phyloP scores from a whole-genome alignment of 1,284 basidiomycete genomes.

The Cutaneotrichosporon dermatis region DNA sequence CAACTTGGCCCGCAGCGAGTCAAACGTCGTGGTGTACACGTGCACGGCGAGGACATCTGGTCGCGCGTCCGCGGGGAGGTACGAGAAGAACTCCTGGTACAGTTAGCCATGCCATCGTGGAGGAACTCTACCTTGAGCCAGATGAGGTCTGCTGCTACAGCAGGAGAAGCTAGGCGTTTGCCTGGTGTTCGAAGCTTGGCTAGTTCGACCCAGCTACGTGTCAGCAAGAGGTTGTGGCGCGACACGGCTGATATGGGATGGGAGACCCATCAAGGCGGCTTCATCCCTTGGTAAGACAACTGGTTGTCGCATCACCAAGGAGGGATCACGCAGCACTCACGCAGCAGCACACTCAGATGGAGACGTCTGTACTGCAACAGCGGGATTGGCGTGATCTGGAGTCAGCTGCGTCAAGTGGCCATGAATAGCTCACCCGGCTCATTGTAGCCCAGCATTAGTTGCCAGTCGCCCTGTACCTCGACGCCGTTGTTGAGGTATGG shows the following conservation, averaged over 20 bases:
- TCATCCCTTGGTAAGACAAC: too few species aligned
- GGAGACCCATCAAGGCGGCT: too few species aligned
- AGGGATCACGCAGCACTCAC: conserved; percentile 13
- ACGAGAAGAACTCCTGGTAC: conserved; percentile 21
- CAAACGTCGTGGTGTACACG: conserved; percentile 46
- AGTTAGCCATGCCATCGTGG: too few species aligned
- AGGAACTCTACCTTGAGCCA: conserved; percentile 32
- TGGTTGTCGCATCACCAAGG: too few species aligned
- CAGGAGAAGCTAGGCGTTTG: conserved; percentile 38
- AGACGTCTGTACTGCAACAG: conserved; percentile 23
- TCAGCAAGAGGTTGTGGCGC: background rate
- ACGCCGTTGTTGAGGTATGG: conserved; percentile 32
- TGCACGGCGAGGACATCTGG: conserved; percentile 40
- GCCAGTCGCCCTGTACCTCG: conserved; percentile 28
- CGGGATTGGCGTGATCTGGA: conserved; percentile 33
- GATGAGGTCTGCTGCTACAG: conserved; percentile 28
- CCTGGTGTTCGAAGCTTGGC: conserved; percentile 25
- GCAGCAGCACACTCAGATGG: conserved; percentile 28
- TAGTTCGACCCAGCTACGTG: conserved; percentile 31
- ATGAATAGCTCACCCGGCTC: conserved; percentile 39
- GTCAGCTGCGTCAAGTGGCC: background rate
- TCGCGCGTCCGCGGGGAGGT: conserved; percentile 23
- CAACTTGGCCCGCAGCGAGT: conserved; percentile 27
- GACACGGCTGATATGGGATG: too few species aligned
- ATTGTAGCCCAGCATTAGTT: conserved; percentile 39